Evolutionary conservation across 202 grass and related monocot species (phyloP).

Genomic region (Zizania palustris): DNA sequence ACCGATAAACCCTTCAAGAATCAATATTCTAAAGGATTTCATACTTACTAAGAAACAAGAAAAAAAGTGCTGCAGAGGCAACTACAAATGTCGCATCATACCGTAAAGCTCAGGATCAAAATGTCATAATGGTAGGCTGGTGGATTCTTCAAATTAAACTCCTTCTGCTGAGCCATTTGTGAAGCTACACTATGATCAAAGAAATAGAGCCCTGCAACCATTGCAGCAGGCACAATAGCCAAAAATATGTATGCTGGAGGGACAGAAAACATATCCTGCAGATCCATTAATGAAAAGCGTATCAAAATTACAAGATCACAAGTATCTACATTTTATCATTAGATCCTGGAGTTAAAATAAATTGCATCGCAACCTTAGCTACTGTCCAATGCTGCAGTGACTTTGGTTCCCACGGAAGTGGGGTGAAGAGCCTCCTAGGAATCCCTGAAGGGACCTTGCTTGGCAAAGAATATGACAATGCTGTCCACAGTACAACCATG

Average conservation of each 20-base stretch:
- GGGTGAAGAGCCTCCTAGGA: slow-evolving; percentile 74
- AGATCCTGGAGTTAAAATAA: slow-evolving; percentile 26
- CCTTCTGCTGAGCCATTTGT: slow-evolving; percentile 88
- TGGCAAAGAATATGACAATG: slow-evolving; percentile 72
- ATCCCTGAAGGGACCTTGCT: slow-evolving; percentile 63
- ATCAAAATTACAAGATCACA: slow-evolving; percentile 19
- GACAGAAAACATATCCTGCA: slow-evolving; percentile 79
- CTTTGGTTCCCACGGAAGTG: slow-evolving; percentile 79
- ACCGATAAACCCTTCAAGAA: background rate
- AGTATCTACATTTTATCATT: slow-evolving; percentile 16
- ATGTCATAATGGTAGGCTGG: slow-evolving; percentile 84
- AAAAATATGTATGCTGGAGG: slow-evolving; percentile 72
- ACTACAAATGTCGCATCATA: slow-evolving; percentile 23
- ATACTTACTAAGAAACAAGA: slow-evolving; percentile 10
- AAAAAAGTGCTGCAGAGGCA: slow-evolving; percentile 1
- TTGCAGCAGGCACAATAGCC: slow-evolving; percentile 73
- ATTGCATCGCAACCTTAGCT: slow-evolving; percentile 51
- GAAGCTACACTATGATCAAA: slow-evolving; percentile 91
- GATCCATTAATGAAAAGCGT: slow-evolving; percentile 32
- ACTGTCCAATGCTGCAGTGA: slow-evolving; percentile 81
- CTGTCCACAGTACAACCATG: slow-evolving; percentile 78
- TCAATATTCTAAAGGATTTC: slow-evolving; percentile 13
- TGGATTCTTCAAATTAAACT: slow-evolving; percentile 89
- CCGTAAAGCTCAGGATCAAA: slow-evolving; percentile 75
- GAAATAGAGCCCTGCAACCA: slow-evolving; percentile 91